Evolutionary conservation across 306 rosid species (phyloP).

Genomic region (Vigna radiata): DNA sequence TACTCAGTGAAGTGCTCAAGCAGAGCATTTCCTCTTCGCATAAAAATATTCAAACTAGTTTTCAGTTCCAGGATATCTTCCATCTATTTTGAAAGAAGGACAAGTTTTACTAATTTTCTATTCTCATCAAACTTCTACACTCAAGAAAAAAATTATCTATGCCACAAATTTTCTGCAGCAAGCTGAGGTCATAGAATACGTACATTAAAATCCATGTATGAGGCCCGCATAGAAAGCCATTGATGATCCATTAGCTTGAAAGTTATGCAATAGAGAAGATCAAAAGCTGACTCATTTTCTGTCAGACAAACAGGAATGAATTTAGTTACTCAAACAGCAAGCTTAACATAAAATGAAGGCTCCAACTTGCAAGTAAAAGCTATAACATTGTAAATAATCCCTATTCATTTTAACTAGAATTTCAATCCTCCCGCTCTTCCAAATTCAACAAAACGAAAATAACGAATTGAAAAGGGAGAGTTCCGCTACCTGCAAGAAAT

Average conservation of each 20-base stretch:
- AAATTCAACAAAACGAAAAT: background rate
- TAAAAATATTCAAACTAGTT: background rate
- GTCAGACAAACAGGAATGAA: conserved; percentile 44
- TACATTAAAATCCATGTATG: conserved; percentile 99
- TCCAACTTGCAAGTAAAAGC: conserved; percentile 14
- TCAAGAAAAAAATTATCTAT: conserved; percentile 2
- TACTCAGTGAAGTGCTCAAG: conserved; percentile 13
- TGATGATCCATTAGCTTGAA: conserved; percentile 98
- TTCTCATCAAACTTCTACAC: conserved; percentile 13
- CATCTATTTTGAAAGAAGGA: background rate
- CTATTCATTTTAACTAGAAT: conserved; percentile 17
- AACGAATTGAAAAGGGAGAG: background rate
- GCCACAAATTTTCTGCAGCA: conserved; percentile 7
- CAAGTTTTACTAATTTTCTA: background rate
- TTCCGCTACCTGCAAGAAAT: conserved; percentile 78
- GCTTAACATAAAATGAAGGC: conserved; percentile 23
- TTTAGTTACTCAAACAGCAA: conserved; percentile 29
- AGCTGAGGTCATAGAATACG: conserved; percentile 47
- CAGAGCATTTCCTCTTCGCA: background rate
- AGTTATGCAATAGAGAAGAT: conserved; percentile 92
- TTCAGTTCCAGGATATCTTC: background rate
- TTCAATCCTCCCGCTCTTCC: background rate
- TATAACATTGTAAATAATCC: background rate
- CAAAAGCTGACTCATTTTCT: conserved; percentile 94
- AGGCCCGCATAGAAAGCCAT: conserved; percentile 98